Evolutionary conservation across 805 yeast genomes (phyloP), one percentile per base, ranked within the genome.

Genomic region (Wickerhamiella hasegawae): DNA sequence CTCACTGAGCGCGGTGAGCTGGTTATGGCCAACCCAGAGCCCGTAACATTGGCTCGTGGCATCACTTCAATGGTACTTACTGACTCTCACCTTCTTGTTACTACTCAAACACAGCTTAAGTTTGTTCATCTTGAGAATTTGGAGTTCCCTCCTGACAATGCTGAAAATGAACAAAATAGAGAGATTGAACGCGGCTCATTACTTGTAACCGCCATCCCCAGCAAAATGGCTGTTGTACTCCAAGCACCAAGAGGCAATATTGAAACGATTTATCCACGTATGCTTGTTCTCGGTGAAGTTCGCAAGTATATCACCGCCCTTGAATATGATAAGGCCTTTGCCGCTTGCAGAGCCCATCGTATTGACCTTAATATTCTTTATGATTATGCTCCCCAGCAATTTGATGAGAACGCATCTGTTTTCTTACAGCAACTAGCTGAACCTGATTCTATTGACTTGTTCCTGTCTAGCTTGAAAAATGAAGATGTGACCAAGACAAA

Each of bases 191-290:
- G 95, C 44, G 97, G 98, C 1, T 83, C 96, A 0, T 47, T 79
- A n/a, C 57, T 90, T 32, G 82, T 87, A 0, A 64, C 84, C 27
- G 71, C 72, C 2, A 76, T 84, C 48, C 95, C 96, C 1, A 71
- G 87, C 0, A 77, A 71, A 37, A 74, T 84, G 38, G 68, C 85
- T 1, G 84, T 92, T 15, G 73, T 82, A 3, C 62, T 90, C 35
- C 95, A 90, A 55, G 95, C 95, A 4, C 93, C 93, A 40, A 70
- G 99, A 53, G 99, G 99, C 41, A 90, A 90, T 49, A 60, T 90
- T 45, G 99, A 90, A 55, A 84, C 97, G 0, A 79, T 90, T 15
- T 76, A 73, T 49, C 98, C 99, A 11, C 68, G 98, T 54, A 79
- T 90, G 31, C 74, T 90, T 78, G 93, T 87, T 3, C 60, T 90